Base-by-base conservation (phyloP, 139 green algal genomes). In the Zygnema circumcarinatum region DNA sequence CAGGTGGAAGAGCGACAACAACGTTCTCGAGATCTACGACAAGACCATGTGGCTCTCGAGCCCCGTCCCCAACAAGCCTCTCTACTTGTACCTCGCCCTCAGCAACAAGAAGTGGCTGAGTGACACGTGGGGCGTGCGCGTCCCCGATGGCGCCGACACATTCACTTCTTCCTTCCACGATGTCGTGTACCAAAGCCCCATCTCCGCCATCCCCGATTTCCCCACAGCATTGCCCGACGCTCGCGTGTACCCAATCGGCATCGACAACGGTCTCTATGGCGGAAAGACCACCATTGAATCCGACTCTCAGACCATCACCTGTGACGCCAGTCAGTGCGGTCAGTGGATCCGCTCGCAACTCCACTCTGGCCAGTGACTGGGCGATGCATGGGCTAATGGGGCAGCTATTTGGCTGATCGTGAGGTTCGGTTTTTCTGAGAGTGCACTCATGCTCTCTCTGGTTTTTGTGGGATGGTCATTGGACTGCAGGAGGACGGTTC, bases 401-500 rank as follows among this genome's bases (percentile, higher is more conserved):
- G 16, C 7, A 16, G 16, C 7, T 25, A 62, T 62, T 62, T 7
- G 16, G 16, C 7, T 62, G 47, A 62, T 7, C 7, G 16, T 62
- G 16, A 62, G 16, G 47, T 16, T 7, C 7, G 16, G 7, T 25
- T 62, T 62, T 7, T 62, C 47, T 7, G 7, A 25, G 47, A 16
- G 16, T 16, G 7, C 7, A 62, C 7, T 62, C 16, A 16, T 62
- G 47, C 7, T 16, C 7, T 7, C 7, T 25, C 16, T 62, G 47
- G 7, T 16, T 62, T 62, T n/a, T n/a, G n/a, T 62, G 7, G 7
- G 7, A 7, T 62, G 7, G 7, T 62, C 47, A 25, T 62, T 62
- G 11, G 7, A 20, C 11, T 78, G 7, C 75, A 83, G 80, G 80
- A 38, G 52, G 53, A 40, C 25, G 80, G 2, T 86, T 86, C 80